phyloP scores from a whole-genome alignment of 1,139 yeast species.

The Pichia sp. region DNA sequence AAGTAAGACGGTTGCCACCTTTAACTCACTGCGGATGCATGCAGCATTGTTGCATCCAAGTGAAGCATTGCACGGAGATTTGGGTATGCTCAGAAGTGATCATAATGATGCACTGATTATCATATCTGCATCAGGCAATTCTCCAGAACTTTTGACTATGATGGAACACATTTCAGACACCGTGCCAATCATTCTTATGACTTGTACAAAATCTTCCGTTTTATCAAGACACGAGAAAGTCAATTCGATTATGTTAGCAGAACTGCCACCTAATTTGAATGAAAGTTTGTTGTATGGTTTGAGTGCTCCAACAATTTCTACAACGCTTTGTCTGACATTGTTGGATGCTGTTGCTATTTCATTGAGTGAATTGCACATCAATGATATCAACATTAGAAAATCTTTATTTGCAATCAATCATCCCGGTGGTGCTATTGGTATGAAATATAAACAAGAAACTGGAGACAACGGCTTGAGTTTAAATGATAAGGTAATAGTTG shows the following conservation, averaged over 20 bases:
- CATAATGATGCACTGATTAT: slow-evolving; percentile 53
- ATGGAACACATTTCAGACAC: slow-evolving; percentile 48
- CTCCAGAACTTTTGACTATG: slow-evolving; percentile 62
- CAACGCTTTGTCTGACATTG: slow-evolving; percentile 66
- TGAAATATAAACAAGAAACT: slow-evolving; percentile 25
- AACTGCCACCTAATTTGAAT: slow-evolving; percentile 45
- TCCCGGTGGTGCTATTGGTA: slow-evolving; percentile 90
- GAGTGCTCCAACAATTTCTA: slow-evolving; percentile 83
- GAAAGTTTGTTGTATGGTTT: slow-evolving; percentile 70
- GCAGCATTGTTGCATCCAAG: slow-evolving; percentile 68
- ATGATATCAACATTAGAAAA: slow-evolving; percentile 45
- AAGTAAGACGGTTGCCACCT: slow-evolving; percentile 68
- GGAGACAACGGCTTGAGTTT: too few species aligned
- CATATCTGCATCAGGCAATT: slow-evolving; percentile 76
- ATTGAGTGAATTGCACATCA: slow-evolving; percentile 56
- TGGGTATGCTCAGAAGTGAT: slow-evolving; percentile 56
- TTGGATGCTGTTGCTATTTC: slow-evolving; percentile 78
- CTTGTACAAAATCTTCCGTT: slow-evolving; percentile 47
- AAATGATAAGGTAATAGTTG: too few species aligned
- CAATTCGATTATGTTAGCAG: slow-evolving; percentile 50
- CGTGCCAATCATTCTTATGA: slow-evolving; percentile 53
- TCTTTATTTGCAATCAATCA: slow-evolving; percentile 60
- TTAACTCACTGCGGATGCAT: slow-evolving; percentile 69
- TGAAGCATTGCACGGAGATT: slow-evolving; percentile 88
- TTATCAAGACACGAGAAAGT: slow-evolving; percentile 39